A percentile compares a stretch with the other conserved stretches of the same genome.
Evolutionary conservation across 495 filamentous ascomycete genomes (phyloP).

Genomic region (Penicillium mononematosum): DNA sequence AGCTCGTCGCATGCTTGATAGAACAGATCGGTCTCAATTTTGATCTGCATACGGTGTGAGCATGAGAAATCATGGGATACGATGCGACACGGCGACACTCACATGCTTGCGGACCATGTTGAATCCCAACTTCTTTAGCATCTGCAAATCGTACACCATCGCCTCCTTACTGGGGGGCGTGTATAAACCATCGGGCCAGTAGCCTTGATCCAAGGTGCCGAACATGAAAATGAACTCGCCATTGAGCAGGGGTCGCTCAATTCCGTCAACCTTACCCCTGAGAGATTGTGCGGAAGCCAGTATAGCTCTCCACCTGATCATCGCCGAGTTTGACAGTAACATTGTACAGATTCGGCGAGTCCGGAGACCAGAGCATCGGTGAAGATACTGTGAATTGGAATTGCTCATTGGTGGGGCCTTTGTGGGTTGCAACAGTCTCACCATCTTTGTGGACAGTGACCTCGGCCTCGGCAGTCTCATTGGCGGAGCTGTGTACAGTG

Average conservation of each 20-base stretch:
- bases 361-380: conserved; percentile 58
- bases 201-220: conserved; percentile 67
- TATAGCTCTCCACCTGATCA: conserved; percentile 59
- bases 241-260: conserved; percentile 61
- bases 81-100: conserved; percentile 18
- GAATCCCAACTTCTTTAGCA: conserved; percentile 61
- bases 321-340: conserved; percentile 54
- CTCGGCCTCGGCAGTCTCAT: conserved; percentile 32
- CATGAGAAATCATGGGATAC: neutral
- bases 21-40: conserved; percentile 64
- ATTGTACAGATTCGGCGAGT: conserved; percentile 61
- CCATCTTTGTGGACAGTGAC: conserved; percentile 46
- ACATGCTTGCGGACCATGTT: conserved; percentile 70
- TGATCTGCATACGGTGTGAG: conserved; percentile 49
- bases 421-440: conserved; percentile 38
- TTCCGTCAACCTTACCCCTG: conserved; percentile 51
- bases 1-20: conserved; percentile 64
- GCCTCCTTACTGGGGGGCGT: conserved; percentile 59
- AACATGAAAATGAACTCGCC: conserved; percentile 65
- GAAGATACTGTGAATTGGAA: conserved; percentile 54
- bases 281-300: conserved; percentile 65
- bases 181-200: conserved; percentile 68
- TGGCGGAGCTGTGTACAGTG: conserved; percentile 43
- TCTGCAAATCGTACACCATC: conserved; percentile 62
- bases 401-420: conserved; percentile 40